A percentile compares a stretch with the other conserved stretches of the same genome.
phyloP scores from a whole-genome alignment of 805 yeast genomes.

The Saccharomycopsis guyanensis region DNA sequence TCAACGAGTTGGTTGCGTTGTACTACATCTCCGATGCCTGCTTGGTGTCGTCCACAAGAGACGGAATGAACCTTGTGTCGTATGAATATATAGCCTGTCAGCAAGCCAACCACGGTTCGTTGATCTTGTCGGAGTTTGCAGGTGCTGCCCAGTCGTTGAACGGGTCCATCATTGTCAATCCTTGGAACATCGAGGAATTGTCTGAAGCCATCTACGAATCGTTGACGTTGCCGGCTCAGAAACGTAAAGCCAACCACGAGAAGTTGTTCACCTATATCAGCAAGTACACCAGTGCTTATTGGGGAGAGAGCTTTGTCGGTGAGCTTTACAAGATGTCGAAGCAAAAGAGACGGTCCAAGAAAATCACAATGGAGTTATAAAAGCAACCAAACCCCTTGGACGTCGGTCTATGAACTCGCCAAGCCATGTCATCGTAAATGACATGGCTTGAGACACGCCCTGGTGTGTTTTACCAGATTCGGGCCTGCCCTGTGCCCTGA shows the following conservation, averaged over 20 bases:
- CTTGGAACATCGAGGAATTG: slow-evolving; percentile 97
- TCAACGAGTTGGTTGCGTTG: slow-evolving; percentile 84
- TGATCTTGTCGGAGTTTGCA: slow-evolving; percentile 89
- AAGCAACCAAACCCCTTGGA: too few relatives aligned
- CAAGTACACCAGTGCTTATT: slow-evolving; percentile 89
- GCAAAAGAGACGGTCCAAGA: neutral
- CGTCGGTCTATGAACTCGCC: too few relatives aligned
- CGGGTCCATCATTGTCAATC: slow-evolving; percentile 90
- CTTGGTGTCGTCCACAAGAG: slow-evolving; percentile 88
- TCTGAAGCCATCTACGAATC: slow-evolving; percentile 82
- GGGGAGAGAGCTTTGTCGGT: slow-evolving; percentile 95
- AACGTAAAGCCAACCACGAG: slow-evolving; percentile 68
- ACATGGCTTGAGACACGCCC: too few relatives aligned
- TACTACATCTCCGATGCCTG: slow-evolving; percentile 86
- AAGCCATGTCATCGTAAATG: too few relatives aligned
- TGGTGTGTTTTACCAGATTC: too few relatives aligned
- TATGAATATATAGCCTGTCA: slow-evolving; percentile 98
- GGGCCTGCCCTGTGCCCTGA: too few relatives aligned
- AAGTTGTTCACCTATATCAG: slow-evolving; percentile 81
- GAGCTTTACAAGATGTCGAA: slow-evolving; percentile 52
- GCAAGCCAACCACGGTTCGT: slow-evolving; percentile 72
- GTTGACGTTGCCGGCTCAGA: slow-evolving; percentile 76
- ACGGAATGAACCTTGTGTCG: slow-evolving; percentile 96
- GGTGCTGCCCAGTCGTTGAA: slow-evolving; percentile 99
- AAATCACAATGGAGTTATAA: slow-evolving; percentile 5